phyloP scores from a whole-genome alignment of 2,329 filamentous ascomycete species.

The Penicillium thymicola region DNA sequence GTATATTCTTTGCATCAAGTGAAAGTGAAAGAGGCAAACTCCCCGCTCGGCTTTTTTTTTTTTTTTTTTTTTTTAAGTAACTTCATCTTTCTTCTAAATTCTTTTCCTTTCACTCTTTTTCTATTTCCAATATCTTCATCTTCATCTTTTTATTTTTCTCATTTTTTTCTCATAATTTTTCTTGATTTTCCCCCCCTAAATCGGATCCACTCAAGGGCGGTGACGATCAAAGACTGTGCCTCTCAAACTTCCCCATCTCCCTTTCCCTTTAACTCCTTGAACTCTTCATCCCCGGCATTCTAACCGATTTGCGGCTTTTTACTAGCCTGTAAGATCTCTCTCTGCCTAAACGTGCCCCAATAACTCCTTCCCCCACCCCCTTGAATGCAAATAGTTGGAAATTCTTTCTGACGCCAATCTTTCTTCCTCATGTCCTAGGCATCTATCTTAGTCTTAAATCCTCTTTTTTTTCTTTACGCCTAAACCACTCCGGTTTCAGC shows the following conservation, averaged over 20 bases:
- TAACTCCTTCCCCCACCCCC: constrained; percentile 8
- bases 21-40: neutral
- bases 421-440: neutral
- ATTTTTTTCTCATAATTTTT: neutral
- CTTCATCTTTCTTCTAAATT: constrained; percentile 10
- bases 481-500: constrained; percentile 12
- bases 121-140: neutral
- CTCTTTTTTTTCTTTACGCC: neutral
- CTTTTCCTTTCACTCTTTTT: constrained; percentile 12
- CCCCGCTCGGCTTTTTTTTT: neutral
- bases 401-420: constrained; percentile 9
- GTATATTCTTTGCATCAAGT: neutral
- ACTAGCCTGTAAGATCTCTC: constrained; percentile 32
- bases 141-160: neutral
- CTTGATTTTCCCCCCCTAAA: neutral
- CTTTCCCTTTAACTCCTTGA: neutral
- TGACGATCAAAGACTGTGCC: neutral
- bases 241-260: neutral
- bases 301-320: constrained; percentile 16
- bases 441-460: neutral
- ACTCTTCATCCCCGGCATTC: constrained; percentile 11
- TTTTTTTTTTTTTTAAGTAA: neutral
- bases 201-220: constrained; percentile 4
- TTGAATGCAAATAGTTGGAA: constrained; percentile 4
- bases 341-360: constrained; percentile 28